Percentiles rank a stretch among this genome's conserved stretches.
phyloP scores from a whole-genome alignment of 2,329 filamentous ascomycete genomes.

The Epichloe uncinata region DNA sequence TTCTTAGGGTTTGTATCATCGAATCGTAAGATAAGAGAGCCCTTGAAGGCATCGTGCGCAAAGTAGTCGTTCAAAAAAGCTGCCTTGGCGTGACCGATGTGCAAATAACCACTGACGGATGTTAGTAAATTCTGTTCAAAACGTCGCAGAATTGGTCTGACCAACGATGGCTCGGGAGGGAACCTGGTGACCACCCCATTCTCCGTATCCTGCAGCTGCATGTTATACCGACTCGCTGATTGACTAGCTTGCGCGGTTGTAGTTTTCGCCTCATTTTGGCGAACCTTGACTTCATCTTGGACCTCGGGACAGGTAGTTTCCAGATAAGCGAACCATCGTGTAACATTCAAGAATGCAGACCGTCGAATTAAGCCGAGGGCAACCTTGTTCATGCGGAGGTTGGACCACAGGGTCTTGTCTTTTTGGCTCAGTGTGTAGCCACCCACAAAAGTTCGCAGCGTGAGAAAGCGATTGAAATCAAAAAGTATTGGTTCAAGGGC shows the following conservation, averaged over 20 bases:
- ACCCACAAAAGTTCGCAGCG: neutral
- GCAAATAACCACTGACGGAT: constrained; percentile 51
- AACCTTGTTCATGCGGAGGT: neutral
- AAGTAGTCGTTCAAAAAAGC: constrained; percentile 84
- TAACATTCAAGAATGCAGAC: neutral
- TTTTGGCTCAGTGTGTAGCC: neutral
- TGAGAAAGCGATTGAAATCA: neutral
- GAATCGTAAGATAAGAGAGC: constrained; percentile 71
- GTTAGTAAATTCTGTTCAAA: neutral
- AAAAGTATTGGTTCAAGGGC: no score
- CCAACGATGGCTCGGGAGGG: constrained; percentile 63
- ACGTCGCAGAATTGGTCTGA: no score
- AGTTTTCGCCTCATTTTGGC: neutral
- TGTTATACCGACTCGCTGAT: constrained; percentile 42
- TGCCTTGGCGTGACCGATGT: constrained; percentile 83
- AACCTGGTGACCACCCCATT: constrained; percentile 77
- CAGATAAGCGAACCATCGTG: neutral
- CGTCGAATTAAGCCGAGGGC: neutral
- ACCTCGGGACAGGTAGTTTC: neutral
- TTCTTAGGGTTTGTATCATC: constrained; percentile 91
- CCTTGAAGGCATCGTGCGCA: constrained; percentile 77
- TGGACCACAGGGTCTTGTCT: neutral
- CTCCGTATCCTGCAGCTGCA: constrained; percentile 63
- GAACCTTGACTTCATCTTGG: neutral
- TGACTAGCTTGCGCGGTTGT: neutral